Evolutionary conservation across 2,329 filamentous ascomycete species (phyloP).

Genomic region (Talaromyces rugulosus): DNA sequence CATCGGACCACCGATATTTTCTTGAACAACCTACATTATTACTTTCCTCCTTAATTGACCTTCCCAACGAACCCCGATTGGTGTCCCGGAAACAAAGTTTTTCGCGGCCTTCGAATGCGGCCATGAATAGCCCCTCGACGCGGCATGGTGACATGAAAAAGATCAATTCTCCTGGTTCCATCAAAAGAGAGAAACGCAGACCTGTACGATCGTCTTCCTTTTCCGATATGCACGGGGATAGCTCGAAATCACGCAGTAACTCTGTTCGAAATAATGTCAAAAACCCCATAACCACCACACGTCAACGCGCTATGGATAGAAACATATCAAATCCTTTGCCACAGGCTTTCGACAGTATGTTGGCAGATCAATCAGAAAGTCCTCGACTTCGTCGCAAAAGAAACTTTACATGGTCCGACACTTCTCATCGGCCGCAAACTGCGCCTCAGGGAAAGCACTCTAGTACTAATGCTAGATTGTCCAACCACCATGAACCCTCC

Average conservation of each 20-base stretch:
- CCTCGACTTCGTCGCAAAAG: conserved; percentile 27
- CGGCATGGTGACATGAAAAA: conserved; percentile 3
- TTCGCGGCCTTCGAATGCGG: neutral
- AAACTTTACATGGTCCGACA: conserved; percentile 38
- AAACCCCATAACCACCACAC: conserved; percentile 15
- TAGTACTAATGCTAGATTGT: neutral
- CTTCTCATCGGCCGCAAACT: conserved; percentile 32
- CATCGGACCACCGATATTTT: conserved; percentile 38
- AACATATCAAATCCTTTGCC: conserved; percentile 24
- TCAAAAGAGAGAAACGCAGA: conserved; percentile 22
- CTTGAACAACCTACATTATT: conserved; percentile 44
- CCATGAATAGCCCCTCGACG: conserved; percentile 28
- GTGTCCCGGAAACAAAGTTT: conserved; percentile 3
- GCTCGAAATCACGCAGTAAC: conserved; percentile 35
- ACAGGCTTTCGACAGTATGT: conserved; percentile 15
- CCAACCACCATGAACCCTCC: neutral
- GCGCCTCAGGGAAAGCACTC: conserved; percentile 24
- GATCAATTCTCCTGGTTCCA: neutral
- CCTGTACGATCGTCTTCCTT: conserved; percentile 47
- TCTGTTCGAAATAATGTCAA: conserved; percentile 33
- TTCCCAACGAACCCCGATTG: conserved; percentile 5
- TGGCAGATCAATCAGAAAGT: conserved; percentile 23
- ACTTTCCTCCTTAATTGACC: conserved; percentile 38
- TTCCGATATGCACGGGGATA: conserved; percentile 37
- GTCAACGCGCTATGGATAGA: conserved; percentile 11